Conservation (phyloP, 805 yeast genomes). For the Zygosaccharomyces kombuchaensis region DNA sequence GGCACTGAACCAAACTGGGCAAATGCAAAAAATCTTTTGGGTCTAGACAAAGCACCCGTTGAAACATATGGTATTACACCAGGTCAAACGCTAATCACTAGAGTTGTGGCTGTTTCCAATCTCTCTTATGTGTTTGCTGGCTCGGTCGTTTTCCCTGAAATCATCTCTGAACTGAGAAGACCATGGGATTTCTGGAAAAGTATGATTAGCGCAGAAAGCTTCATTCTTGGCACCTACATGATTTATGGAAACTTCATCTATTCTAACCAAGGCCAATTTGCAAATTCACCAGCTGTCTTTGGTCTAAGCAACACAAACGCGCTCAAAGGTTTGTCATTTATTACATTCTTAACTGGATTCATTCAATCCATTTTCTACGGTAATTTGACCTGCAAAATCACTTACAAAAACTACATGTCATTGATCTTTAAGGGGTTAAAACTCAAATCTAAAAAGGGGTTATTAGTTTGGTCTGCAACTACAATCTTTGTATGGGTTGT, state of each 20-base stretch:
- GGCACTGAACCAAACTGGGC: slow-evolving; percentile 7
- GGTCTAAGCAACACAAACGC: slow-evolving; percentile 6
- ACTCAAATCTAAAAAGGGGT: slow-evolving; percentile 2
- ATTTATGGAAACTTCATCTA: slow-evolving; percentile 5
- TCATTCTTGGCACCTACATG: slow-evolving; percentile 5
- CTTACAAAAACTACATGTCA: slow-evolving; percentile 4
- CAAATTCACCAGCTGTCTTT: slow-evolving; percentile 5
- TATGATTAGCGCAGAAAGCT: slow-evolving; percentile 4
- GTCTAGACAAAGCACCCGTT: slow-evolving; percentile 4
- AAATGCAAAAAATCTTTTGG: slow-evolving; percentile 4
- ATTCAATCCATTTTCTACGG: slow-evolving; percentile 6
- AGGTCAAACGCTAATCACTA: slow-evolving; percentile 2
- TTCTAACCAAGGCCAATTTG: slow-evolving; percentile 7
- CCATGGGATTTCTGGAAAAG: slow-evolving; percentile 9
- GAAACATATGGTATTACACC: slow-evolving; percentile 2
- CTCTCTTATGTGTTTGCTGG: slow-evolving; percentile 7
- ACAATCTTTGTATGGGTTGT: not conserved
- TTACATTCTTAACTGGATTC: slow-evolving; percentile 5
- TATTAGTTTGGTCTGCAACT: slow-evolving; percentile 5
- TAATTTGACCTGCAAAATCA: slow-evolving; percentile 3
- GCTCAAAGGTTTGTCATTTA: slow-evolving; percentile 2
- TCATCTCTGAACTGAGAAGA: slow-evolving; percentile 6
- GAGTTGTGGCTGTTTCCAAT: slow-evolving; percentile 5
- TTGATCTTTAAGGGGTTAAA: slow-evolving; percentile 4
- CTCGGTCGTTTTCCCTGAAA: slow-evolving; percentile 6